Evolutionary conservation across 192 early-diverging fungal species (phyloP).

Genomic region (Geranomyces variabilis): DNA sequence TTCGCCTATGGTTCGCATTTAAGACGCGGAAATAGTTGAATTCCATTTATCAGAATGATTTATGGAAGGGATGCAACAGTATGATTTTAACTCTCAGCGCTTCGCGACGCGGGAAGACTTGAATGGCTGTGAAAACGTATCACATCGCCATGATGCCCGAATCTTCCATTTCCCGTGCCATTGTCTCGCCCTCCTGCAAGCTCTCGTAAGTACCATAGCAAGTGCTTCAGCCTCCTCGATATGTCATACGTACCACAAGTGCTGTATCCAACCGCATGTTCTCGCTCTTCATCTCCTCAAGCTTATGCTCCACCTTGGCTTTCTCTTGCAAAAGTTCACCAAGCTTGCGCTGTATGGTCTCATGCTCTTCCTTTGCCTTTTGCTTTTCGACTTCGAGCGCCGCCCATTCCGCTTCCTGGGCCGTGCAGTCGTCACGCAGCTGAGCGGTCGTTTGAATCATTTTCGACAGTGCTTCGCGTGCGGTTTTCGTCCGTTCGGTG

Average conservation of each 20-base stretch:
- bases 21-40: no score
- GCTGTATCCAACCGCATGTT: slow-evolving; percentile 44
- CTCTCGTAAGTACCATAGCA: no score
- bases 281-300: slow-evolving; percentile 46
- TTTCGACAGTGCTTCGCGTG: slow-evolving; percentile 39
- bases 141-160: no score
- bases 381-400: slow-evolving; percentile 26
- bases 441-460: slow-evolving; percentile 38
- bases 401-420: slow-evolving; percentile 40
- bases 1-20: no score
- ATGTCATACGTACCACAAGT: slow-evolving; percentile 15
- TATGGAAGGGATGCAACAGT: no score
- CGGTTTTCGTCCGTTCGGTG: slow-evolving; percentile 38
- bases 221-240: no score
- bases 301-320: slow-evolving; percentile 32
- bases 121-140: no score
- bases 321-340: slow-evolving; percentile 42
- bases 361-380: slow-evolving; percentile 39
- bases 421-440: slow-evolving; percentile 37
- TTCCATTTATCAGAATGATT: no score
- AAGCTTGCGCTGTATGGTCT: slow-evolving; percentile 35
- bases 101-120: no score
- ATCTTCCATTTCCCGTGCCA: no score
- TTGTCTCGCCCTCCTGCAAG: no score
- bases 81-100: no score